Conservation (phyloP, 2,329 filamentous ascomycete species). For the Sporothrix dimorphospora region DNA sequence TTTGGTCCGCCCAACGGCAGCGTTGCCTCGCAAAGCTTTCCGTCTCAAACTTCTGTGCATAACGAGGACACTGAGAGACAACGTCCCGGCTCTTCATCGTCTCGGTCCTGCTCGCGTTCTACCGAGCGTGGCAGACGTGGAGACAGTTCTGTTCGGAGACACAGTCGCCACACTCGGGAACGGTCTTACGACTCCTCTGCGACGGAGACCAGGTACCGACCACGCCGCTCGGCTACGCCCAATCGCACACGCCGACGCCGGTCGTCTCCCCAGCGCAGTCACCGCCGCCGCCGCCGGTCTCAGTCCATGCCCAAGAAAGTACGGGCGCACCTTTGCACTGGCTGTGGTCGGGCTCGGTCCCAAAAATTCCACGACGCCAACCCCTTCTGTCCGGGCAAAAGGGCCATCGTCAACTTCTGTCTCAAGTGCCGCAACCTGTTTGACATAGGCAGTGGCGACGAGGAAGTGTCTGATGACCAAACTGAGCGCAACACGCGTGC, state of each 20-base stretch:
- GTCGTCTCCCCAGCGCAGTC: not conserved
- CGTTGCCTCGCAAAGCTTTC: not conserved
- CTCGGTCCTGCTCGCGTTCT: not conserved
- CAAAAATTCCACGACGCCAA: slow-evolving; percentile 45
- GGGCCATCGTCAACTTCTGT: slow-evolving; percentile 43
- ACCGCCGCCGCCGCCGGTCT: not conserved
- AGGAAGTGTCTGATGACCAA: not conserved
- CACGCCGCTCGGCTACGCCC: not conserved
- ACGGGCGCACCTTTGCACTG: slow-evolving; percentile 48
- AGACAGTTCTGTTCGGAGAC: not conserved
- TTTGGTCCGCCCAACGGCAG: not conserved
- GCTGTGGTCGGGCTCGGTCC: slow-evolving; percentile 48
- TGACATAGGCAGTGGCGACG: not conserved
- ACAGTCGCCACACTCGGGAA: not conserved
- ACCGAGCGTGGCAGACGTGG: not conserved
- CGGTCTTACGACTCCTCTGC: not conserved
- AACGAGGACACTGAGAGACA: not conserved
- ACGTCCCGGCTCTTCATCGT: not conserved
- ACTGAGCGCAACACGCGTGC: not conserved
- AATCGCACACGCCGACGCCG: not conserved
- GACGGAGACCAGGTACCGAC: not conserved
- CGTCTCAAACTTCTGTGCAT: not conserved
- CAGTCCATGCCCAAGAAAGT: not conserved
- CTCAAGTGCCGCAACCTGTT: slow-evolving; percentile 40
- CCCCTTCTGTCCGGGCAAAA: slow-evolving; percentile 39